These are phyloP conservation scores for Penicillium sumatraense DNA, from an alignment of 2,329 filamentous ascomycete species.

Conservation along the genomic window DNA sequence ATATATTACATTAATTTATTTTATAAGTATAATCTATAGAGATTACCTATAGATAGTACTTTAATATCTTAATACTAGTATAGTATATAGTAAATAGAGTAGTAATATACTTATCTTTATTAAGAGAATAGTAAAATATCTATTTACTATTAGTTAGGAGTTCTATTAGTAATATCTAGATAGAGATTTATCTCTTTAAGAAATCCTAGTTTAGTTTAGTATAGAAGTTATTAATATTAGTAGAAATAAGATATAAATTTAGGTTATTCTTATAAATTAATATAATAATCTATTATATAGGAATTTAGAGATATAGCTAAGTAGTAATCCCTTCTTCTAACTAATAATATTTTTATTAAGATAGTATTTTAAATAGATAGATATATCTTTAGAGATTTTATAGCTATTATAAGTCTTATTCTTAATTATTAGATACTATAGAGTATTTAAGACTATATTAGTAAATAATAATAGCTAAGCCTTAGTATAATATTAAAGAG, in stretches of 20 bases:
- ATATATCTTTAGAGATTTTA: too few relatives aligned
- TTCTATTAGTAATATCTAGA: background rate
- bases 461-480: too few relatives aligned
- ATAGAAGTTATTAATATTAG: background rate
- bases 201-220: background rate
- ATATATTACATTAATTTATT: background rate
- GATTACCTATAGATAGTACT: background rate
- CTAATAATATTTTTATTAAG: too few relatives aligned
- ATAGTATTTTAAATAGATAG: too few relatives aligned
- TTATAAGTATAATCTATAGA: background rate
- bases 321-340: background rate
- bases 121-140: background rate
- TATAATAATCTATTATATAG: too few relatives aligned
- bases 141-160: background rate
- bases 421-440: background rate
- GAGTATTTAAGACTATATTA: too few relatives aligned
- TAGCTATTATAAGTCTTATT: too few relatives aligned
- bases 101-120: background rate
- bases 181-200: background rate
- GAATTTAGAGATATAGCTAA: too few relatives aligned
- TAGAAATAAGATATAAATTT: too few relatives aligned
- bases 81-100: background rate
- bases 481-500: too few relatives aligned
- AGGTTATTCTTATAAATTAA: too few relatives aligned
- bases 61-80: background rate